phyloP scores from a whole-genome alignment of 495 filamentous ascomycete species.

The Amorphotheca resinae region DNA sequence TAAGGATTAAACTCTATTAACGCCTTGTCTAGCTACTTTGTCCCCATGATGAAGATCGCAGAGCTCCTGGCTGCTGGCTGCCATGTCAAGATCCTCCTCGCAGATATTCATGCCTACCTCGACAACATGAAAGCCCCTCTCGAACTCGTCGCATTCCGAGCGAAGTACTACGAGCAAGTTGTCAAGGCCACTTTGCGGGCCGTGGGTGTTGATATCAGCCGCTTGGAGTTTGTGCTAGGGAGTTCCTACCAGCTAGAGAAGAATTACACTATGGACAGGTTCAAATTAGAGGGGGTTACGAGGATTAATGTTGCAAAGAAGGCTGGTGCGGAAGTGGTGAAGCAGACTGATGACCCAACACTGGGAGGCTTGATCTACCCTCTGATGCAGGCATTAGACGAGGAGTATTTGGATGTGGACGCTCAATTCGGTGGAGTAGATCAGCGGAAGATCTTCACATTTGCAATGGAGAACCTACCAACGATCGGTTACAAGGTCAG shows the following conservation, averaged over 20 bases:
- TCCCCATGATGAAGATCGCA: slow-evolving; percentile 76
- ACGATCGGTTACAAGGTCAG: slow-evolving; percentile 47
- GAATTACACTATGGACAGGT: slow-evolving; percentile 68
- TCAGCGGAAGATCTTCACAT: slow-evolving; percentile 80
- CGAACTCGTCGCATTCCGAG: slow-evolving; percentile 71
- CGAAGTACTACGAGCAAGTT: slow-evolving; percentile 56
- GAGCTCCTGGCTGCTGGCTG: slow-evolving; percentile 79
- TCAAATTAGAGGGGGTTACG: slow-evolving; percentile 44
- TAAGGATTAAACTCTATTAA: too few species aligned
- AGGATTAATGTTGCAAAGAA: slow-evolving; percentile 65
- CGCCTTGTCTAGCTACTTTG: slow-evolving; percentile 33
- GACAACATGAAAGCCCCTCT: slow-evolving; percentile 78
- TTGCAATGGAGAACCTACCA: slow-evolving; percentile 65
- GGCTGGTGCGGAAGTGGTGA: slow-evolving; percentile 86
- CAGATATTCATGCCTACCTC: slow-evolving; percentile 70
- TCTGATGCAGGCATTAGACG: slow-evolving; percentile 81
- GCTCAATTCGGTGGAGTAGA: slow-evolving; percentile 68
- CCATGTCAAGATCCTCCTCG: slow-evolving; percentile 66
- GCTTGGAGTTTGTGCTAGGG: slow-evolving; percentile 74
- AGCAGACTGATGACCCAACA: slow-evolving; percentile 61
- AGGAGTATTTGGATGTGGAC: slow-evolving; percentile 80
- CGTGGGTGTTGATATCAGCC: slow-evolving; percentile 61
- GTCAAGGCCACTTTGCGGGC: slow-evolving; percentile 56
- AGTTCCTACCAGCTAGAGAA: slow-evolving; percentile 65
- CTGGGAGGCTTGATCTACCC: slow-evolving; percentile 78